These are phyloP conservation scores for Exophiala sp. DNA, from an alignment of 2,329 filamentous ascomycete species.

Conservation along the genomic window DNA sequence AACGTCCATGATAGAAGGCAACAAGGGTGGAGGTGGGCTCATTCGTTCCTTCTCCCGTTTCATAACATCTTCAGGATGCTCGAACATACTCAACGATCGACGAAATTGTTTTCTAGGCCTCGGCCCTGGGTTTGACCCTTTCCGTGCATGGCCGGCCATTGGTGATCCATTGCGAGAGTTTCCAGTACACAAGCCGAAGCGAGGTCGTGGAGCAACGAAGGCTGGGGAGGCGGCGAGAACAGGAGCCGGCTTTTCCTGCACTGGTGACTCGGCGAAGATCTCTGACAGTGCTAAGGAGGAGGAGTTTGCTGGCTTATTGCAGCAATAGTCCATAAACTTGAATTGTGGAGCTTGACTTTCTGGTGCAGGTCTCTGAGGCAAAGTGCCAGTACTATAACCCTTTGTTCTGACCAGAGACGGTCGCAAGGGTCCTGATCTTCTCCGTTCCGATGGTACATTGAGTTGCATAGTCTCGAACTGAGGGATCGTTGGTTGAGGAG, in stretches of 20 bases:
- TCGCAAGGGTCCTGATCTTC: conserved; percentile 65
- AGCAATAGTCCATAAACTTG: conserved; percentile 59
- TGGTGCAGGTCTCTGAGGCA: conserved; percentile 58
- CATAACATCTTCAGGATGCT: conserved; percentile 83
- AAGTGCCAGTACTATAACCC: conserved; percentile 65
- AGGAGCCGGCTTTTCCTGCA: conserved; percentile 43
- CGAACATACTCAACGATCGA: conserved; percentile 96
- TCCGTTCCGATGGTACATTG: conserved; percentile 40
- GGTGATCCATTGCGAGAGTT: conserved; percentile 68
- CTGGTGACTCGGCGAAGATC: conserved; percentile 76
- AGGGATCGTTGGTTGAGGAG: conserved; percentile 41
- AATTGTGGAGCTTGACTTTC: conserved; percentile 70
- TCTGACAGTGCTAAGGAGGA: conserved; percentile 70
- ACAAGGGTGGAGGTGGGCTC: conserved; percentile 46
- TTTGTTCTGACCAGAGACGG: conserved; percentile 74
- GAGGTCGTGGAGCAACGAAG: conserved; percentile 19
- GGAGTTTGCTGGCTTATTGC: conserved; percentile 49
- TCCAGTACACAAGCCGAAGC: conserved; percentile 11
- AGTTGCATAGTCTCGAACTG: conserved; percentile 34
- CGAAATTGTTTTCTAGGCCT: conserved; percentile 85
- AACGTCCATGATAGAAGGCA: conserved; percentile 78
- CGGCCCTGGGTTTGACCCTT: conserved; percentile 66
- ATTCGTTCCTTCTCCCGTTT: conserved; percentile 65
- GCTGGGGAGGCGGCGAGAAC: conserved; percentile 40
- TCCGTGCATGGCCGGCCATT: conserved; percentile 65